Base-by-base conservation (phyloP, 768 basidiomycete species). In the Grammothele lineata region DNA sequence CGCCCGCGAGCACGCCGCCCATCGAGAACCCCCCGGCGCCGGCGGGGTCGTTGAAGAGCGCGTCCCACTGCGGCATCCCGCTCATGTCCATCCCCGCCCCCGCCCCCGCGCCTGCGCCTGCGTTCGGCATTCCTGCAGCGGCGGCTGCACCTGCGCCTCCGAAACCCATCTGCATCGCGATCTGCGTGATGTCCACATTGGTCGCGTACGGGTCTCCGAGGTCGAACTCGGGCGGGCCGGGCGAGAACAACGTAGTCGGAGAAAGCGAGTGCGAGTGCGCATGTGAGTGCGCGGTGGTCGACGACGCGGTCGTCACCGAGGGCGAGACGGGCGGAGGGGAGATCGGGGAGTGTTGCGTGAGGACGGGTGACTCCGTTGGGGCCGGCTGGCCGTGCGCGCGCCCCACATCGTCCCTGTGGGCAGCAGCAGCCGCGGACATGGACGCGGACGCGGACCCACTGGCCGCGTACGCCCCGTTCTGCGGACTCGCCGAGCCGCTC, bases 171-270 rank as follows among this genome's bases (percentile, higher is more conserved):
- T 47, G 35, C 37, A 46, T 46, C 1, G 51, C 51, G 7, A 44
- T 39, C 46, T 52, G 45, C 23, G 51, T 42, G 22, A 52, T 44
- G 37, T 52, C 51, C 32, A 52, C 40, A 18, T 52, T 46, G 9
- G 51, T 47, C 25, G 45, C 41, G 41, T 52, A 52, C 22, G 40
- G 22, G 42, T 40, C 47, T 6, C 46, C 46, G 15, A 52, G 34
- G 37, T 14, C 18, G 8, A 50, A n/a, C 10, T 34, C 37, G 7
- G 46, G 45, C 36, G 43, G 41, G 15, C 33, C 40, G 8, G 26
- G 23, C 3, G 35, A 30, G 45, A 42, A 47, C 45, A 51, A 24
- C 21, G 45, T 17, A 4, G 35, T 15, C 5, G 39, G 19, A 5
- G 19, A 12, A 17, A 21, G 15, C 32, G 34, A 10, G 10, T 8